phyloP scores from a whole-genome alignment of 1,284 basidiomycete genomes.

The Ustilago sp. region DNA sequence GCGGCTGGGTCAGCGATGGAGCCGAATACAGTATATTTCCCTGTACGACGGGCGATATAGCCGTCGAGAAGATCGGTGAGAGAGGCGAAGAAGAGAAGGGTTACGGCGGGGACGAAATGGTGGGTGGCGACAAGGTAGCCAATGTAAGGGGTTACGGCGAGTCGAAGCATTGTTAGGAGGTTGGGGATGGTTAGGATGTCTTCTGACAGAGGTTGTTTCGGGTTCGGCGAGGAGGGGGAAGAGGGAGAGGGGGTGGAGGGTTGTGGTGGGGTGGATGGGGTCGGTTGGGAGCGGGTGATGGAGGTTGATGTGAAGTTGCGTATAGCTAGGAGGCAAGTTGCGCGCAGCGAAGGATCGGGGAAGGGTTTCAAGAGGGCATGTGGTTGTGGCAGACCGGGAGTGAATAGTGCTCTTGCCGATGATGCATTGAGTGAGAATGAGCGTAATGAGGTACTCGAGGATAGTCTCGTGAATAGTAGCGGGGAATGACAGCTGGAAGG shows the following conservation, averaged over 20 bases:
- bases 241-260: slow-evolving; percentile 64
- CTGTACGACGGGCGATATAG: slow-evolving; percentile 86
- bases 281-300: slow-evolving; percentile 67
- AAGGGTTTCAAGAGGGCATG: background rate
- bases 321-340: background rate
- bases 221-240: background rate
- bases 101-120: slow-evolving; percentile 82
- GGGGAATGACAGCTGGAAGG: background rate
- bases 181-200: slow-evolving; percentile 97
- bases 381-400: background rate
- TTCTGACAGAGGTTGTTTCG: slow-evolving; percentile 73
- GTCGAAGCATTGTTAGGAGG: slow-evolving; percentile 85
- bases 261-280: slow-evolving; percentile 73
- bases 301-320: slow-evolving; percentile 6
- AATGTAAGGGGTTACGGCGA: slow-evolving; percentile 86
- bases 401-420: background rate
- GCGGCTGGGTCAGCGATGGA: slow-evolving; percentile 96
- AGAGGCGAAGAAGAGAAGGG: slow-evolving; percentile 86
- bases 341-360: background rate
- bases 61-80: slow-evolving; percentile 92
- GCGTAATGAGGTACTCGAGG: background rate
- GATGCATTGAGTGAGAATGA: background rate
- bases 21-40: slow-evolving; percentile 80
- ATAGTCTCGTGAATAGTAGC: background rate
- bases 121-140: slow-evolving; percentile 91